phyloP scores from a whole-genome alignment of 83 land plant species.

The Diphasiastrum complanatum region DNA sequence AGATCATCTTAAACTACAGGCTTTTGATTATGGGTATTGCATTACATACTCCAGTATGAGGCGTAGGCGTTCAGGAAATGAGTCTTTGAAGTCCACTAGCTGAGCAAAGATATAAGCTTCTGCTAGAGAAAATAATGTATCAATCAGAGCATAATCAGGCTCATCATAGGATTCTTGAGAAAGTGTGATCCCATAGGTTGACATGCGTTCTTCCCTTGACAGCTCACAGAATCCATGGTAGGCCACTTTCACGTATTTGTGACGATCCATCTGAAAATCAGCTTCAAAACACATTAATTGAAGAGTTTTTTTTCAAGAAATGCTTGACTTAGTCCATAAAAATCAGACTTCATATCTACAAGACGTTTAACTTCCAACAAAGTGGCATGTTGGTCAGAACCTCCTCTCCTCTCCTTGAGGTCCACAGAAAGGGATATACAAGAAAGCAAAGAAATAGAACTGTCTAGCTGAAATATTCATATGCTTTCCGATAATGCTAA shows the following conservation, averaged over 20 bases:
- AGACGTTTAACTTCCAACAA: neutral
- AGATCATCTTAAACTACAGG: neutral
- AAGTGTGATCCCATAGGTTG: slow-evolving; percentile 76
- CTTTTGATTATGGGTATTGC: neutral
- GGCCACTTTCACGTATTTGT: slow-evolving; percentile 97
- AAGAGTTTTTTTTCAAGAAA: neutral
- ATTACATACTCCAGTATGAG: slow-evolving; percentile 55
- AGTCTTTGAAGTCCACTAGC: slow-evolving; percentile 82
- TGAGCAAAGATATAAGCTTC: slow-evolving; percentile 99
- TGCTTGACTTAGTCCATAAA: too few species aligned
- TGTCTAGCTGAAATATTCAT: too few species aligned
- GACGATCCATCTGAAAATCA: slow-evolving; percentile 90
- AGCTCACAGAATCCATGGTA: slow-evolving; percentile 92
- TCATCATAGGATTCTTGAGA: slow-evolving; percentile 86
- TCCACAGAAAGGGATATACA: too few species aligned
- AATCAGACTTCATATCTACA: neutral
- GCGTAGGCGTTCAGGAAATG: slow-evolving; percentile 61
- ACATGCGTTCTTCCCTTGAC: slow-evolving; percentile 78
- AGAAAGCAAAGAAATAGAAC: neutral
- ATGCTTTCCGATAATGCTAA: too few species aligned
- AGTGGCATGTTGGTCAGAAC: neutral
- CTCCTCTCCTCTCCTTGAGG: slow-evolving; percentile 4
- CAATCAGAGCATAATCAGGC: slow-evolving; percentile 97
- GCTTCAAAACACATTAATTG: neutral
- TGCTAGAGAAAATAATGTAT: slow-evolving; percentile 91